Percentiles rank a stretch among this genome's conserved stretches.
Conservation (phyloP, 106 monocot species). For the Iris macrosiphon region DNA sequence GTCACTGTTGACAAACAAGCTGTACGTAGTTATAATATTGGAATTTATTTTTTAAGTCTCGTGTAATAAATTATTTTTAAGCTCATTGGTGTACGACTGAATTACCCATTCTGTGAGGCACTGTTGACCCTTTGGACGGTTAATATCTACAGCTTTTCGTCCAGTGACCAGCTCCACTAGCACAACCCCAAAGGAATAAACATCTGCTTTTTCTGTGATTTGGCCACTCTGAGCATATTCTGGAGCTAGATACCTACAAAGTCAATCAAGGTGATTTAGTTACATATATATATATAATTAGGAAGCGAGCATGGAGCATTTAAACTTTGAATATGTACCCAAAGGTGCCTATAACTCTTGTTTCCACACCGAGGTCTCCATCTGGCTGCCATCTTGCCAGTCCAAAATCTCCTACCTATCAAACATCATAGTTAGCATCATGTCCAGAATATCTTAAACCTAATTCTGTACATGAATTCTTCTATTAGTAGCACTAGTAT, state of each 20-base stretch:
- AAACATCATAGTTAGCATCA: not conserved
- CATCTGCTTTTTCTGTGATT: constrained; percentile 90
- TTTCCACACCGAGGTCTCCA: constrained; percentile 71
- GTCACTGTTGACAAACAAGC: no score
- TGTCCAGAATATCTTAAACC: no score
- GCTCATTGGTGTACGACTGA: not conserved
- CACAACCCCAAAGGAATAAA: constrained; percentile 85
- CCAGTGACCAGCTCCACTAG: constrained; percentile 75
- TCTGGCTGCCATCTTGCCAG: constrained; percentile 87
- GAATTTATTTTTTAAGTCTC: no score
- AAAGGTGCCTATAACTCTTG: constrained; percentile 82
- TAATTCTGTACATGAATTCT: no score
- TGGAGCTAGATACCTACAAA: constrained; percentile 64
- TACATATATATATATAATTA: no score
- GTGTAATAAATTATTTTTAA: no score
- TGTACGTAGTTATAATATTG: no score
- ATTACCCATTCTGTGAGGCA: constrained; percentile 89
- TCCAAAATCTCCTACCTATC: constrained; percentile 85
- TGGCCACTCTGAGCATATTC: constrained; percentile 82
- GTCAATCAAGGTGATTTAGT: no score
- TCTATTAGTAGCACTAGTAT: no score
- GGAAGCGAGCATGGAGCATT: not conserved
- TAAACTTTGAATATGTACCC: constrained; percentile 33
- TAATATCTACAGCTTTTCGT: constrained; percentile 78
- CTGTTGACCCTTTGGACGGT: constrained; percentile 81